A percentile compares a stretch with the other conserved stretches of the same genome.
These are phyloP conservation scores for Scytalidium sp. DNA, from an alignment of 2,329 filamentous ascomycete species.

Conservation along the genomic window DNA sequence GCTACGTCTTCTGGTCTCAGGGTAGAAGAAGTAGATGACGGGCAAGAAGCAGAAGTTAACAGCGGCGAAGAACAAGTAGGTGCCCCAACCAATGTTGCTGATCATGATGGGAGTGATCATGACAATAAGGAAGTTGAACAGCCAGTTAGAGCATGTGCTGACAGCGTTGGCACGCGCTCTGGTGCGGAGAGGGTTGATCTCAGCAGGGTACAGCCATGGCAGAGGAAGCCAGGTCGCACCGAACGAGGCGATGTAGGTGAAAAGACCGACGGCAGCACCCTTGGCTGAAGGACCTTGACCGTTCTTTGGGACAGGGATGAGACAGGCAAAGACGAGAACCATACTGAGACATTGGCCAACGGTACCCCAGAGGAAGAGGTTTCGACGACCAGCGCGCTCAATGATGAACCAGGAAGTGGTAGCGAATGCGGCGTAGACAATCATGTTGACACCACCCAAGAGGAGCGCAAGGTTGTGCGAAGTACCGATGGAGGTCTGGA, in stretches of 20 bases:
- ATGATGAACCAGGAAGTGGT: conserved; percentile 50
- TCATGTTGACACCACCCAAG: conserved; percentile 53
- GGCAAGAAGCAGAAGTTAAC: conserved; percentile 35
- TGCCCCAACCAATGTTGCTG: conserved; percentile 29
- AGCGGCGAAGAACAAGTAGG: conserved; percentile 35
- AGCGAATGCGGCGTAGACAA: conserved; percentile 51
- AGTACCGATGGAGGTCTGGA: conserved; percentile 44
- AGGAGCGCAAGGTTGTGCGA: conserved; percentile 48
- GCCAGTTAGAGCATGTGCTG: conserved; percentile 48
- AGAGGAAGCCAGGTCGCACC: conserved; percentile 58
- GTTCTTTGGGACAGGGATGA: conserved; percentile 33
- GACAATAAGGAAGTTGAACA: conserved; percentile 55
- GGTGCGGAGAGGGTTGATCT: conserved; percentile 57
- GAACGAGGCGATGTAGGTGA: conserved; percentile 62
- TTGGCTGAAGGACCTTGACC: conserved; percentile 23
- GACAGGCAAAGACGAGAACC: conserved; percentile 47
- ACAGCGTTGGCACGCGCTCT: conserved; percentile 62
- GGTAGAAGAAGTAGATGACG: conserved; percentile 36
- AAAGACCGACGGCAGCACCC: conserved; percentile 50
- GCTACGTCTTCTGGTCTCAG: conserved; percentile 51
- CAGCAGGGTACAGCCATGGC: conserved; percentile 60
- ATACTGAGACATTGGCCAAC: conserved; percentile 63
- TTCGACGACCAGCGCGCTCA: conserved; percentile 62
- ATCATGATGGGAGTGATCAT: conserved; percentile 38
- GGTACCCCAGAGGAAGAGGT: conserved; percentile 70